Base-by-base conservation (phyloP, 1,139 yeast genomes). In the Blastobotrys buckinghamii region DNA sequence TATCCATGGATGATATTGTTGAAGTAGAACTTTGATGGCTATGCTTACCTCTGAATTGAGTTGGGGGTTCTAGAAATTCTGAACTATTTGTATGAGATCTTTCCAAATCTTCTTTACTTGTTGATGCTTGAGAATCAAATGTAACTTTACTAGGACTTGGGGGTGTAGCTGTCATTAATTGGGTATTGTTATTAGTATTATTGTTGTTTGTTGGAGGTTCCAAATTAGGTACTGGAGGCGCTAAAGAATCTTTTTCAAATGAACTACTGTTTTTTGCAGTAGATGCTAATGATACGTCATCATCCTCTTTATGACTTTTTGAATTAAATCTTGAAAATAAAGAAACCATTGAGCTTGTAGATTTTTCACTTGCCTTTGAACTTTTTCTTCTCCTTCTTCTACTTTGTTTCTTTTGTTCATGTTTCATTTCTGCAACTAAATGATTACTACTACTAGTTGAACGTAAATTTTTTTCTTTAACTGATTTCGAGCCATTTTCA, bases 221-320 rank as follows among this genome's bases (percentile, higher is more conserved):
- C 12, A 17, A 16, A 34, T 10, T 19, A 5, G 38, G 38, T 4
- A 34, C n/a, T 6, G 26, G 26, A n/a, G 26, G 15, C 24, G 8
- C 22, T 16, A 42, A 17, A 43, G 37, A n/a, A n/a, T n/a, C n/a
- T n/a, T n/a, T 19, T 30, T 47, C 50, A 22, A 47, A 47, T 17
- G 47, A 42, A 35, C 47, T 42, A 34, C 50, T 47, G 16, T 42
- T 47, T 24, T 47, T 47, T 13, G 49, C 16, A 24, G 22, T 44
- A 22, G 7, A 9, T 16, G n/a, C 35, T 20, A 8, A 19, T 15
- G 47, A 26, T 15, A n/a, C 7, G 1, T 20, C 17, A 15, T 13
- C 30, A 3, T 16, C 24, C 12, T 19, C 26, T 7, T 6, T 29
- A 19, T 27, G 15, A 16, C 29, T 29, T 15, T 39, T 27, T 17